These are phyloP conservation scores for Lactarius pseudohatsudake DNA, from an alignment of 768 basidiomycete genomes.

Conservation along the genomic window DNA sequence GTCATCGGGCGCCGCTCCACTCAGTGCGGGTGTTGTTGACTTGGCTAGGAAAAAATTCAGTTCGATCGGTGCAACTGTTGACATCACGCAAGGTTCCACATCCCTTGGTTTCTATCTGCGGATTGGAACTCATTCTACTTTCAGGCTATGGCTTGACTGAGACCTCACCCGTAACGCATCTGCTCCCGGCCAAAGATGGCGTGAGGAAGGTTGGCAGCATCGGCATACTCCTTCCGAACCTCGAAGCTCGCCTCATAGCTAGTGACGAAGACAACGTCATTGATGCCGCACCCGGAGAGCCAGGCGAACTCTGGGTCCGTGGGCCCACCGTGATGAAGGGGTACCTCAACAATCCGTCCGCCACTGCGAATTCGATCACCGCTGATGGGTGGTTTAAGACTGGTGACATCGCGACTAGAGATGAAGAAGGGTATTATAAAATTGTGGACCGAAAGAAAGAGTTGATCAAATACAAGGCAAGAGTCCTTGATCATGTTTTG, in stretches of 20 bases:
- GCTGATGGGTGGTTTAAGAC: slow-evolving; percentile 85
- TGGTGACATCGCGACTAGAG: slow-evolving; percentile 72
- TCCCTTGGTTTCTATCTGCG: slow-evolving; percentile 6
- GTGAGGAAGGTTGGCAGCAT: slow-evolving; percentile 59
- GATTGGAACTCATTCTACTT: slow-evolving; percentile 16
- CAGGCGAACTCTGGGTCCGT: slow-evolving; percentile 81
- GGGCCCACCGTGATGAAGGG: slow-evolving; percentile 86
- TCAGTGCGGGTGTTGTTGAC: slow-evolving; percentile 61
- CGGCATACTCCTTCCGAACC: slow-evolving; percentile 69
- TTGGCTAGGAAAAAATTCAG: slow-evolving; percentile 44
- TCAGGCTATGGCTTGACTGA: slow-evolving; percentile 79
- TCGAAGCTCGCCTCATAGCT: slow-evolving; percentile 71
- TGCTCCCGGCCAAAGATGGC: slow-evolving; percentile 47
- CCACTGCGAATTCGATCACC: slow-evolving; percentile 69
- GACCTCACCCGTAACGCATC: slow-evolving; percentile 70
- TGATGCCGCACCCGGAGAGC: slow-evolving; percentile 51
- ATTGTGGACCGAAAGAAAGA: slow-evolving; percentile 78
- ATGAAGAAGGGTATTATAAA: slow-evolving; percentile 68
- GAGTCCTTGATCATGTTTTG: neutral
- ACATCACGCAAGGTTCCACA: slow-evolving; percentile 52
- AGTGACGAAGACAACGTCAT: slow-evolving; percentile 57
- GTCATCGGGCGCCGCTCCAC: slow-evolving; percentile 78
- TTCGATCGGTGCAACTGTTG: slow-evolving; percentile 42
- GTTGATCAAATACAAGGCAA: slow-evolving; percentile 71
- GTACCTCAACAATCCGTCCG: slow-evolving; percentile 69